Conservation (phyloP, 164 flowering plant genomes). For the Nymphaea thermarum region DNA sequence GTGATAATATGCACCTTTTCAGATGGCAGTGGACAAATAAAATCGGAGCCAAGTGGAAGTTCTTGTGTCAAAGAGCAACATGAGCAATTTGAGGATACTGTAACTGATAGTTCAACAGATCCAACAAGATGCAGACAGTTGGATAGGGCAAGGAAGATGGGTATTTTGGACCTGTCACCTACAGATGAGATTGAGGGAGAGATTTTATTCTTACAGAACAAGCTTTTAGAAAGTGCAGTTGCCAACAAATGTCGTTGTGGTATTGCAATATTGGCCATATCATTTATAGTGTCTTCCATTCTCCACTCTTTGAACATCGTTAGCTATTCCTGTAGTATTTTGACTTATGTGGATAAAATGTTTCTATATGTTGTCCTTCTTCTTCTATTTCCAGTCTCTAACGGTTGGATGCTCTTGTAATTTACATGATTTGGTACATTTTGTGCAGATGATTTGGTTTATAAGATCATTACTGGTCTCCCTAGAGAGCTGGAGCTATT, state of each 20-base stretch:
- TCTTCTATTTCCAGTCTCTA: not conserved
- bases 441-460: conserved; percentile 58
- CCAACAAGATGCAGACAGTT: conserved; percentile 27
- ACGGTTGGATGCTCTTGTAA: not conserved
- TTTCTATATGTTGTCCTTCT: not conserved
- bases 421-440: not conserved
- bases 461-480: conserved; percentile 45
- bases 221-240: conserved; percentile 39
- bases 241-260: conserved; percentile 51
- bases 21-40: conserved; percentile 24
- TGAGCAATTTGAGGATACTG: conserved; percentile 13
- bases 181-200: conserved; percentile 91
- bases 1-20: conserved; percentile 8
- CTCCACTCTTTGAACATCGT: not conserved
- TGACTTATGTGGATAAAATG: not conserved
- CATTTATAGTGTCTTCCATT: conserved; percentile 13
- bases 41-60: conserved; percentile 17
- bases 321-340: not conserved
- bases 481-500: conserved; percentile 55
- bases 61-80: conserved; percentile 19
- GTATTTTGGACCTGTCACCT: conserved; percentile 45
- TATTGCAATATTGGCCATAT: not conserved
- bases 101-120: conserved; percentile 9
- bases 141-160: conserved; percentile 34
- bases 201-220: conserved; percentile 63